Evolutionary conservation across 768 basidiomycete species (phyloP), one percentile per base, ranked within the genome.

Genomic region (Agaricus subrufescens): DNA sequence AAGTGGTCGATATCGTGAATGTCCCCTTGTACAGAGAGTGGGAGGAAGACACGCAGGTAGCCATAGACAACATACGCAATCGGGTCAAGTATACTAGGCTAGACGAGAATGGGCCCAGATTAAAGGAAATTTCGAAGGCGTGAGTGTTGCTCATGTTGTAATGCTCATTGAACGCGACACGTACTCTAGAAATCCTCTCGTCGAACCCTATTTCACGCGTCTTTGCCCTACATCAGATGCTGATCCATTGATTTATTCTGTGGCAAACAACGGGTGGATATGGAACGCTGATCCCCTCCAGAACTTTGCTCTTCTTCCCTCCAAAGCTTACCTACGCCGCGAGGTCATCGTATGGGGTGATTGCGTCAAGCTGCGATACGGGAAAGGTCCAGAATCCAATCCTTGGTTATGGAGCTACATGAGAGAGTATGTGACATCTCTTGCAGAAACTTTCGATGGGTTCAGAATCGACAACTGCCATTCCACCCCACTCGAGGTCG

Each of bases 191-290:
- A 79, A 76, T 14, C 94, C 96, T 23, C 76, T 99, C 44, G 88
- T 93, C 44, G 97, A 98, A 65, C 71, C 80, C 3, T 98, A 98
- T 73, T 99, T 99, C 71, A 98, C 94, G 1, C 87, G 94, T 26
- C 69, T 98, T 11, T 74, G 60, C 39, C 79, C 75, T 34, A 70
- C 63, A 25, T 64, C 69, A 8, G 58, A 72, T 37, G 68, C 74
- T 12, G 78, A 82, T 51, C 79, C 76, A n/a, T 65, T 75, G 30
- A 74, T 80, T 12, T 89, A 94, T 65, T 87, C 90, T 2, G 75
- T 99, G 29, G 97, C 96, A 4, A 98, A 98, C 71, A 99, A 99
- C 66, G 97, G 97, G 2, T 99, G 97, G 97, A 94, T 99, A 61
- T 99, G 97, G 96, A 75, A 87, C 60, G 95, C 96, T 2, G 87